Evolutionary conservation across 2,329 filamentous ascomycete genomes (phyloP).

Genomic region (Aspergillus sp.): DNA sequence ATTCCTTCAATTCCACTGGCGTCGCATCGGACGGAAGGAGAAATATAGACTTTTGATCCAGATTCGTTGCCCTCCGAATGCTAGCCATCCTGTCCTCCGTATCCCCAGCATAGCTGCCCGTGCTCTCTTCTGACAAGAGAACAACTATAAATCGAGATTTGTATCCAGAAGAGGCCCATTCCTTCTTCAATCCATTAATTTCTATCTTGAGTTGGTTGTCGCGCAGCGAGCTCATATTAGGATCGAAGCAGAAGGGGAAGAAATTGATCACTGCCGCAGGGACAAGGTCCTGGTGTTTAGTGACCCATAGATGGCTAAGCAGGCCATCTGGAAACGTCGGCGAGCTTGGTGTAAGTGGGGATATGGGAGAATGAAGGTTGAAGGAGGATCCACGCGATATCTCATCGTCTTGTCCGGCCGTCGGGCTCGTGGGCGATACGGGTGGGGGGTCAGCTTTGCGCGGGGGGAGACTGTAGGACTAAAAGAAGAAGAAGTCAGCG

Average conservation of each 20-base stretch:
- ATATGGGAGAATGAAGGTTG: slow-evolving; percentile 85
- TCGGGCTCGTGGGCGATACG: slow-evolving; percentile 52
- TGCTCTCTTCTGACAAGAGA: slow-evolving; percentile 73
- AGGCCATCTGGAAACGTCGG: slow-evolving; percentile 86
- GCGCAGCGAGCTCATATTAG: slow-evolving; percentile 71
- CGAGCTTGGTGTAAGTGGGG: slow-evolving; percentile 81
- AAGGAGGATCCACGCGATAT: slow-evolving; percentile 52
- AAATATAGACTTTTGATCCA: slow-evolving; percentile 84
- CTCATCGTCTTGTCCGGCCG: slow-evolving; percentile 48
- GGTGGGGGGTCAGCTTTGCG: slow-evolving; percentile 63
- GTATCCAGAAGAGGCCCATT: slow-evolving; percentile 63
- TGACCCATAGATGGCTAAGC: slow-evolving; percentile 77
- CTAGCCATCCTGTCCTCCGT: slow-evolving; percentile 75
- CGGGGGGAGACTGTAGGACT: slow-evolving; percentile 60
- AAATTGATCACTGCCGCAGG: slow-evolving; percentile 81
- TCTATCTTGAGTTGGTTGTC: slow-evolving; percentile 88
- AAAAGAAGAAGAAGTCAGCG: slow-evolving; percentile 22
- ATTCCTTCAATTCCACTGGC: slow-evolving; percentile 69
- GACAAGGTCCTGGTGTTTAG: slow-evolving; percentile 83
- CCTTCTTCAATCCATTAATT: slow-evolving; percentile 73
- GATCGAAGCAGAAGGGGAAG: slow-evolving; percentile 73
- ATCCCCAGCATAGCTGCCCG: slow-evolving; percentile 60
- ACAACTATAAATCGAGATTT: slow-evolving; percentile 77
- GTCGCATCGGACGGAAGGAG: slow-evolving; percentile 76
- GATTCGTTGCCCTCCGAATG: slow-evolving; percentile 74